Percentiles rank a stretch among this genome's conserved stretches.
Evolutionary conservation across 768 basidiomycete species (phyloP).

Genomic region (Xerocomus spinulosus): DNA sequence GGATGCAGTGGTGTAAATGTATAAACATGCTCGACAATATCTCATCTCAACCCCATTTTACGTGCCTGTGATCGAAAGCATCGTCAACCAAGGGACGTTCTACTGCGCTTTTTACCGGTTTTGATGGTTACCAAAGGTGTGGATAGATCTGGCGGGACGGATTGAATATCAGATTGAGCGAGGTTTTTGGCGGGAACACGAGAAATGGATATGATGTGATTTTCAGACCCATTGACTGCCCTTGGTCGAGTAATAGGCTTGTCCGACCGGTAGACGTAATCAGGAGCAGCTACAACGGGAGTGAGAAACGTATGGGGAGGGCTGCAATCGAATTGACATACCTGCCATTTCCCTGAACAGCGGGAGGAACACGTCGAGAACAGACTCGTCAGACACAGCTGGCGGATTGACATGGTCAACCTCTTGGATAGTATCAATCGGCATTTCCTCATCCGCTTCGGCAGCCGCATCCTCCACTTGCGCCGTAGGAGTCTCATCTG

Average conservation of each 20-base stretch:
- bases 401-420: slow-evolving; percentile 18
- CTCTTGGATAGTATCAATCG: slow-evolving; percentile 29
- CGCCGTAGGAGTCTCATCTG: slow-evolving; percentile 8
- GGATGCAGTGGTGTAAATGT: slow-evolving; percentile 27
- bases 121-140: slow-evolving; percentile 16
- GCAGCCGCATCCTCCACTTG: slow-evolving; percentile 23
- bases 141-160: slow-evolving; percentile 10
- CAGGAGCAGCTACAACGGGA: slow-evolving; percentile 13
- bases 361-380: slow-evolving; percentile 56
- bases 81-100: slow-evolving; percentile 27
- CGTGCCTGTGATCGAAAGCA: slow-evolving; percentile 12
- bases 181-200: slow-evolving; percentile 21
- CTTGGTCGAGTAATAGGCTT: slow-evolving; percentile 10
- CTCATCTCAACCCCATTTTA: slow-evolving; percentile 13
- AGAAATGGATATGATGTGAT: slow-evolving; percentile 7
- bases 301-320: slow-evolving; percentile 4
- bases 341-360: slow-evolving; percentile 57
- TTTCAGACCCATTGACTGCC: slow-evolving; percentile 14
- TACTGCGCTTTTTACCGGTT: slow-evolving; percentile 31
- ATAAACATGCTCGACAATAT: slow-evolving; percentile 24
- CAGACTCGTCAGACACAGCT: slow-evolving; percentile 43
- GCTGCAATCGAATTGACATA: slow-evolving; percentile 18
- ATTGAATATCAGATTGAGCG: slow-evolving; percentile 10
- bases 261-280: slow-evolving; percentile 20
- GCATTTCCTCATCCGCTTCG: slow-evolving; percentile 44